A percentile compares a stretch with the other conserved stretches of the same genome.
Evolutionary conservation across 768 basidiomycete species (phyloP).

Genomic region (Pleurotus citrinopileatus): DNA sequence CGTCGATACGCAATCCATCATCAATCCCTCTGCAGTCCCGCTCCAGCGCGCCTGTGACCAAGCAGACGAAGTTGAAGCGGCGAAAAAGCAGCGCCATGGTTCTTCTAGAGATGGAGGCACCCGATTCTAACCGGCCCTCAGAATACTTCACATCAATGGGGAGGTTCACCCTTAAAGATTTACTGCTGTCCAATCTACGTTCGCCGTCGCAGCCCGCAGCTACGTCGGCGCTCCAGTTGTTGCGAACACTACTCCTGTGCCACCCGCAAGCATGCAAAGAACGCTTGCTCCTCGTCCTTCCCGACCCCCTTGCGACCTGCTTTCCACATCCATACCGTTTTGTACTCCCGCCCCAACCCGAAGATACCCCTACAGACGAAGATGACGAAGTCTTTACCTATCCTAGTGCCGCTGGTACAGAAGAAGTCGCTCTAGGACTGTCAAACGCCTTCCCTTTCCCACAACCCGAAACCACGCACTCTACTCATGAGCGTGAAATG

Average conservation of each 20-base stretch:
- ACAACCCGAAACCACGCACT: conserved; percentile 71
- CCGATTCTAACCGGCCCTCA: conserved; percentile 64
- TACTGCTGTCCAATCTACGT: conserved; percentile 75
- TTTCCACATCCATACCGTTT: conserved; percentile 59
- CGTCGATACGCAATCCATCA: conserved; percentile 42
- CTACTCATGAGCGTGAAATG: conserved; percentile 85
- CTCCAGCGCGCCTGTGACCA: conserved; percentile 28
- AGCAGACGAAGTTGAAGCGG: conserved; percentile 45
- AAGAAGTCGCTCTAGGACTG: conserved; percentile 10
- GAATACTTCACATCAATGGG: conserved; percentile 87
- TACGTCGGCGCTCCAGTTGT: conserved; percentile 76
- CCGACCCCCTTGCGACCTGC: conserved; percentile 69
- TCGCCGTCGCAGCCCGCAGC: conserved; percentile 63
- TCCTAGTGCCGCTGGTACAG: conserved; percentile 31
- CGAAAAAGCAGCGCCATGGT: conserved; percentile 89
- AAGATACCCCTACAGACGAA: conserved; percentile 25
- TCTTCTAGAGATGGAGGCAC: conserved; percentile 84
- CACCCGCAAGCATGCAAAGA: conserved; percentile 66
- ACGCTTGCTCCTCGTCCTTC: conserved; percentile 66
- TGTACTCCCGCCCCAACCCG: conserved; percentile 11
- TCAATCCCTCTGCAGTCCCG: conserved; percentile 30
- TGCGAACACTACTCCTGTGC: conserved; percentile 69
- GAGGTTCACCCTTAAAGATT: conserved; percentile 89
- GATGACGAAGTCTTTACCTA: conserved; percentile 49
- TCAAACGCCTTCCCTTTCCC: conserved; percentile 29